phyloP scores from a whole-genome alignment of 768 basidiomycete genomes.

The Sarcodon sp. region DNA sequence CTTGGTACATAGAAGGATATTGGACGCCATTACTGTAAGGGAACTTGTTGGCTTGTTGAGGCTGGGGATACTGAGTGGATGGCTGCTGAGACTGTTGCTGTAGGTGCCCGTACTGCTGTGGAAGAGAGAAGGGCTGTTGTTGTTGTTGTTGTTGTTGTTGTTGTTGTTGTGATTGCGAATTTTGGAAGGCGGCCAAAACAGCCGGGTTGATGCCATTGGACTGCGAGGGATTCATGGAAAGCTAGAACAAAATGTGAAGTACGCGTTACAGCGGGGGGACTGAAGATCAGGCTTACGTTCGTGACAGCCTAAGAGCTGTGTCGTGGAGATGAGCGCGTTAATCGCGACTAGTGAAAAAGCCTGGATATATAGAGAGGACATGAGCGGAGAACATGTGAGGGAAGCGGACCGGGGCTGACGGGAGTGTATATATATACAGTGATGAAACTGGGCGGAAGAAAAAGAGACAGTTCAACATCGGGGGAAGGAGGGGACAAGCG shows the following conservation, averaged over 20 bases:
- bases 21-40: background rate
- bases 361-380: too few relatives aligned
- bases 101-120: background rate
- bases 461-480: too few relatives aligned
- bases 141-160: background rate
- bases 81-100: background rate
- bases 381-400: too few relatives aligned
- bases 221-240: background rate
- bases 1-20: background rate
- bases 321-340: too few relatives aligned
- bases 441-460: too few relatives aligned
- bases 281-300: background rate
- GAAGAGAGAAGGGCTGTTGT: background rate
- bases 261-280: background rate
- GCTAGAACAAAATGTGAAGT: background rate
- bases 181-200: slow-evolving; percentile 3
- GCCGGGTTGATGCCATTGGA: slow-evolving; percentile 10
- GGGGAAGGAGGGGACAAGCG: too few relatives aligned
- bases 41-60: background rate
- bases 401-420: too few relatives aligned
- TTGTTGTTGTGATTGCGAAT: background rate
- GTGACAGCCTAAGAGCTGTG: background rate
- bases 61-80: background rate
- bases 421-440: too few relatives aligned
- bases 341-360: too few relatives aligned